Evolutionary conservation across 1,284 basidiomycete species (phyloP).

Genomic region (Boletus sp.): DNA sequence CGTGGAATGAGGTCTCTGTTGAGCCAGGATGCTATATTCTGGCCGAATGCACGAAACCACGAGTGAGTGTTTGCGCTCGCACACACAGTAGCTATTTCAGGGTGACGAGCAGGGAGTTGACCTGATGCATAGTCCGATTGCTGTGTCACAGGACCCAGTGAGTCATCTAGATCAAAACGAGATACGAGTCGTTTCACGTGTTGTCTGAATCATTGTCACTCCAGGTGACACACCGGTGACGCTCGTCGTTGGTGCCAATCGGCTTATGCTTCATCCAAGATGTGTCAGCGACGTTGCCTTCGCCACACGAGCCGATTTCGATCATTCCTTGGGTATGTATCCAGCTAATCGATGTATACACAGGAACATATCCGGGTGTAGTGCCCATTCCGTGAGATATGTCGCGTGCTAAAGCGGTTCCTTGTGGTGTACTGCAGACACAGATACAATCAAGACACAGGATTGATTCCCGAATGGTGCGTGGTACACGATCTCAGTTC

Average conservation of each 20-base stretch:
- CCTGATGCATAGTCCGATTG: not conserved
- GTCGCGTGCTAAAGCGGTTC: not conserved
- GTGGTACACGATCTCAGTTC: not conserved
- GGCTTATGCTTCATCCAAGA: not conserved
- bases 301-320: not conserved
- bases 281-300: not conserved
- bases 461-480: not conserved
- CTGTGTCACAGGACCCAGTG: not conserved
- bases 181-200: not conserved
- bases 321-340: not conserved
- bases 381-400: not conserved
- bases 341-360: not conserved
- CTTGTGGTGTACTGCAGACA: not conserved
- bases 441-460: not conserved
- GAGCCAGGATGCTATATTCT: not conserved
- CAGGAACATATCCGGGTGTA: not conserved
- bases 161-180: not conserved
- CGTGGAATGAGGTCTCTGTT: too few species aligned
- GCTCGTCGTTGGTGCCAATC: not conserved
- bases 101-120: not conserved
- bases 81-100: not conserved
- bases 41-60: not conserved
- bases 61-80: not conserved
- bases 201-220: too few species aligned
- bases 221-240: not conserved